These are phyloP conservation scores for Tetracentron sinense DNA, from an alignment of 164 flowering plant genomes.

Conservation along the genomic window DNA sequence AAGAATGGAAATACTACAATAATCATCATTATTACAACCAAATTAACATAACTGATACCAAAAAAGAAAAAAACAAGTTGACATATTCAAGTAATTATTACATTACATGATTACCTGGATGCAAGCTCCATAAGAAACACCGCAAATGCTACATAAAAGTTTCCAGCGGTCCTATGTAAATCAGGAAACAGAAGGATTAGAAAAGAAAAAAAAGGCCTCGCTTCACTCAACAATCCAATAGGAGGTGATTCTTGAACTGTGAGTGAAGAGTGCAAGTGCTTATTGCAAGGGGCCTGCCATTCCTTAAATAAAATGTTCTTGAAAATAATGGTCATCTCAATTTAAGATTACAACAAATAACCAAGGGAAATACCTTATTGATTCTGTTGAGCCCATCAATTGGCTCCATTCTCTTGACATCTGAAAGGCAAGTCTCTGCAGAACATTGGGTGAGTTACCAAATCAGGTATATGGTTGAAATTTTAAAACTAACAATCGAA, in stretches of 20 bases:
- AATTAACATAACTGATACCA: background rate
- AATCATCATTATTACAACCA: background rate
- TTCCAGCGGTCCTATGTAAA: constrained; percentile 88
- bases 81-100: background rate
- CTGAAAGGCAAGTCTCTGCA: constrained; percentile 91
- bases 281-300: background rate
- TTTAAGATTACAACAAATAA: background rate
- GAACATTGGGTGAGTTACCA: constrained; percentile 15
- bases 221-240: background rate
- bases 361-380: constrained; percentile 51
- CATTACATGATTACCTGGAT: constrained; percentile 59
- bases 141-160: constrained; percentile 91
- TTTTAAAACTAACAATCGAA: background rate
- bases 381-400: constrained; percentile 89
- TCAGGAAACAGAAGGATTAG: background rate
- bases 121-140: constrained; percentile 95
- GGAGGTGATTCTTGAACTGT: background rate
- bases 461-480: constrained; percentile 1
- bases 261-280: background rate
- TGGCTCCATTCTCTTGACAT: constrained; percentile 92
- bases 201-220: background rate
- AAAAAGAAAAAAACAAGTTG: background rate
- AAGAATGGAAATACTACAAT: no score
- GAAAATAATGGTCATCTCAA: background rate
- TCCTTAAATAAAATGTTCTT: background rate